Evolutionary conservation across 495 filamentous ascomycete genomes (phyloP).

Genomic region (Xylaria bambusicola): DNA sequence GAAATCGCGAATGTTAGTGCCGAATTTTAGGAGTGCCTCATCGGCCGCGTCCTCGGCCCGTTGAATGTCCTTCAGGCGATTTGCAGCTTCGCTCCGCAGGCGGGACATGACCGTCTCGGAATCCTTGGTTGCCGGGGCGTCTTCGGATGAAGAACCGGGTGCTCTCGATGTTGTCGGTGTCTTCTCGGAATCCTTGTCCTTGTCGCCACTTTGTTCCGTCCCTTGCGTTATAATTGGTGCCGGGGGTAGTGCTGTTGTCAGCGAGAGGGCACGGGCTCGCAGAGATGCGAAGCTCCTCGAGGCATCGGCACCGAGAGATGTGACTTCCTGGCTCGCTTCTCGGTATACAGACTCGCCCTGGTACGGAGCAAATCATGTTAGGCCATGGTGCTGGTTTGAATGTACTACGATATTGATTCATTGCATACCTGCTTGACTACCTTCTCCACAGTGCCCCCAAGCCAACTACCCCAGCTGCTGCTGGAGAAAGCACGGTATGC

Average conservation of each 20-base stretch:
- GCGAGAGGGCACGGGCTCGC: constrained; percentile 71
- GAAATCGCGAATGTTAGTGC: constrained; percentile 87
- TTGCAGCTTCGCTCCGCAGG: constrained; percentile 77
- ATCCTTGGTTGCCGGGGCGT: constrained; percentile 53
- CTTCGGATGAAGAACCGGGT: constrained; percentile 42
- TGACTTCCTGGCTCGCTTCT: constrained; percentile 78
- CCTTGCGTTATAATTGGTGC: constrained; percentile 13
- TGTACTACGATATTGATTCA: background rate
- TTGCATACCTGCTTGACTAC: constrained; percentile 78
- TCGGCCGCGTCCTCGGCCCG: constrained; percentile 96
- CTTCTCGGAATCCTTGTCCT: constrained; percentile 41
- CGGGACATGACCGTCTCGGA: constrained; percentile 80
- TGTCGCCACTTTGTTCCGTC: constrained; percentile 24
- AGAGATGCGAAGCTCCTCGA: constrained; percentile 79
- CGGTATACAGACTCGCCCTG: constrained; percentile 85
- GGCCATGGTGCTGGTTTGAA: background rate
- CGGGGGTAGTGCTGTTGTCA: constrained; percentile 47
- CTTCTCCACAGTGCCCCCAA: constrained; percentile 85
- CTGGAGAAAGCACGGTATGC: constrained; percentile 90
- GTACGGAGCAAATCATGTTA: constrained; percentile 15
- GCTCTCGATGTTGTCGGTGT: constrained; percentile 46
- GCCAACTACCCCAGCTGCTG: constrained; percentile 84
- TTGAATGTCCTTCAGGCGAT: constrained; percentile 87
- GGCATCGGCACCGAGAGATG: constrained; percentile 75
- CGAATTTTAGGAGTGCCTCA: constrained; percentile 91